These are phyloP conservation scores for Fragilariopsis cylindrus DNA, from an alignment of 108 stramenopile genomes.

Conservation along the genomic window DNA sequence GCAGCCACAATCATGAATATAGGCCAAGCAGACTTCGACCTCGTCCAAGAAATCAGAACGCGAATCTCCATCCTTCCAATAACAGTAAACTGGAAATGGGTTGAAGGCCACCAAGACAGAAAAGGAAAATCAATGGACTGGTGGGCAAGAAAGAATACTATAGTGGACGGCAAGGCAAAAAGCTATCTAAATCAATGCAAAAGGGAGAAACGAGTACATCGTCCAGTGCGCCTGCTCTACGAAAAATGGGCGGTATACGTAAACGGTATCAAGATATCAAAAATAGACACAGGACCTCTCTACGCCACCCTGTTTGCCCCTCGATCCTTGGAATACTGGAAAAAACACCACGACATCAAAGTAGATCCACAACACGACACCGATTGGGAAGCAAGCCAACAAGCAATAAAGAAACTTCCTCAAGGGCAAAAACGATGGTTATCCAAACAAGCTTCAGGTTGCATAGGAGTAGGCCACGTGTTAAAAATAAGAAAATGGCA, in stretches of 20 bases:
- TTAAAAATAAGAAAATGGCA: not conserved
- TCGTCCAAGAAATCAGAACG: not conserved
- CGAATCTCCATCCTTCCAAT: not conserved
- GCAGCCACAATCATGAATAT: not conserved
- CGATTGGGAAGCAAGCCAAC: no score
- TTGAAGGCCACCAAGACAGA: slow-evolving; percentile 15
- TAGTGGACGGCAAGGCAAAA: not conserved
- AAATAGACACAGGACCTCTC: no score
- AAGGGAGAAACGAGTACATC: no score
- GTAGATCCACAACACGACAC: no score
- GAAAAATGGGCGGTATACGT: no score
- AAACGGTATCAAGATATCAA: no score
- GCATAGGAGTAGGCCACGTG: not conserved
- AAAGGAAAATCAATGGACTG: slow-evolving; percentile 3
- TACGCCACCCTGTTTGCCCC: no score
- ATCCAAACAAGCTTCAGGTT: not conserved
- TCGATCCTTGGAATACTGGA: no score
- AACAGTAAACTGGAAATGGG: not conserved
- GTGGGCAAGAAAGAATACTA: slow-evolving; percentile 2
- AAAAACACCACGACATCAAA: no score
- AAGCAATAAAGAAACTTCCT: not conserved
- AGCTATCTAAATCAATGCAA: not conserved
- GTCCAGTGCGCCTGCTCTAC: no score
- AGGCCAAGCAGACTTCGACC: not conserved
- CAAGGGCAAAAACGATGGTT: not conserved